Evolutionary conservation across 2,329 filamentous ascomycete species (phyloP).

Genomic region (Cordyceps javanica): DNA sequence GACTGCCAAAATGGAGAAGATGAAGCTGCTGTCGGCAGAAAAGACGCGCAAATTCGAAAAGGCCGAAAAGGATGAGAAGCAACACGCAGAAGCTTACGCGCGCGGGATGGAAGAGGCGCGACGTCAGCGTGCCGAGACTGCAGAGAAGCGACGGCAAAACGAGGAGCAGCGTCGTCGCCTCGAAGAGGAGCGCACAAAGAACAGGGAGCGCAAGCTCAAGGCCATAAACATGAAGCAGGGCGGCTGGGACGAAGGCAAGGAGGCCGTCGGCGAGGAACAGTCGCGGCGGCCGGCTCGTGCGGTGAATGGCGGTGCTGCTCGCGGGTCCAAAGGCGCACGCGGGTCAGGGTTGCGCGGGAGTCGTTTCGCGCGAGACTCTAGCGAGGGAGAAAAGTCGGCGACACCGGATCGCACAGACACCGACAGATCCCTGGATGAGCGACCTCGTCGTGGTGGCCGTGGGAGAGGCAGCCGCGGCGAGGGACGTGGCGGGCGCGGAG

Average conservation of each 20-base stretch:
- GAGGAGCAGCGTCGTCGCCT: conserved; percentile 47
- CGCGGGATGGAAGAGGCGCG: conserved; percentile 51
- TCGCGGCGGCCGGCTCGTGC: conserved; percentile 35
- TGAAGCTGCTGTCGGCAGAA: conserved; percentile 52
- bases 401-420: conserved; percentile 26
- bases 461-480: conserved; percentile 27
- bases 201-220: conserved; percentile 55
- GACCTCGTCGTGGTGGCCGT: conserved; percentile 27
- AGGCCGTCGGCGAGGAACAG: conserved; percentile 34
- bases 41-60: conserved; percentile 54
- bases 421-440: conserved; percentile 27
- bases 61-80: conserved; percentile 50
- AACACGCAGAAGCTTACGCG: conserved; percentile 48
- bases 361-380: conserved; percentile 34
- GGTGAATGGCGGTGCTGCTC: conserved; percentile 33
- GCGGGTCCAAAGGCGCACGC: conserved; percentile 26
- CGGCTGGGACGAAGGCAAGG: conserved; percentile 56
- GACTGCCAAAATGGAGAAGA: conserved; percentile 53
- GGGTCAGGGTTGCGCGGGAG: conserved; percentile 34
- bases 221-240: conserved; percentile 49
- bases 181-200: conserved; percentile 55
- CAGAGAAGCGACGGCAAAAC: conserved; percentile 42
- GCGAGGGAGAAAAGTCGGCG: conserved; percentile 25
- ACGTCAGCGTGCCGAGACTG: conserved; percentile 45
- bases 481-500: conserved; percentile 22